A percentile compares a stretch with the other conserved stretches of the same genome.
Conservation (phyloP, 2,329 filamentous ascomycete species). For the Fusarium lyarnte region DNA sequence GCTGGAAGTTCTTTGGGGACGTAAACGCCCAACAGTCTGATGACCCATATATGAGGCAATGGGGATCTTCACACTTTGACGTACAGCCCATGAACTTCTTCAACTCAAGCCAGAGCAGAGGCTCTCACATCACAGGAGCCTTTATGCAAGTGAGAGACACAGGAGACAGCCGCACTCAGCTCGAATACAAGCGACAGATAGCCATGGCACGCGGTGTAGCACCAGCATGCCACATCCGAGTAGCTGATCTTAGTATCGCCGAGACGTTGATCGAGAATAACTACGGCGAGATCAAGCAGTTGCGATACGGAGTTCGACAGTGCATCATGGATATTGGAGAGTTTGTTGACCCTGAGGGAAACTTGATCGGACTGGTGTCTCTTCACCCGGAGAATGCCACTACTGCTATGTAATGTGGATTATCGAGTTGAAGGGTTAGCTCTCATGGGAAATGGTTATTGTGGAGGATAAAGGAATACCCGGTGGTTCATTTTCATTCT, state of each 20-base stretch:
- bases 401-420: constrained; percentile 11
- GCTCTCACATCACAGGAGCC: constrained; percentile 31
- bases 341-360: constrained; percentile 42
- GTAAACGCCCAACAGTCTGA: constrained; percentile 27
- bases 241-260: constrained; percentile 36
- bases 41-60: constrained; percentile 26
- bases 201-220: constrained; percentile 25
- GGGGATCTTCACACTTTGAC: constrained; percentile 39
- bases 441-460: not conserved
- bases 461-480: constrained; percentile 40
- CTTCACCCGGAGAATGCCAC: constrained; percentile 36
- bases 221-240: constrained; percentile 37
- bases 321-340: constrained; percentile 42
- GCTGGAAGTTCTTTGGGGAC: constrained; percentile 38
- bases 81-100: constrained; percentile 41
- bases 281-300: constrained; percentile 32
- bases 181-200: constrained; percentile 24
- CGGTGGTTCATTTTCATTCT: constrained; percentile 18
- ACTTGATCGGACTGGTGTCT: constrained; percentile 39
- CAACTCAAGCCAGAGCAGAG: constrained; percentile 20
- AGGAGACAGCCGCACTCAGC: constrained; percentile 15
- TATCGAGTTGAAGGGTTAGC: not conserved
- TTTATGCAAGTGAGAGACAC: constrained; percentile 28
- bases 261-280: constrained; percentile 37
- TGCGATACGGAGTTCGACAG: constrained; percentile 38